phyloP scores from a whole-genome alignment of 768 basidiomycete species.

The Candolleomyces eurysporus region DNA sequence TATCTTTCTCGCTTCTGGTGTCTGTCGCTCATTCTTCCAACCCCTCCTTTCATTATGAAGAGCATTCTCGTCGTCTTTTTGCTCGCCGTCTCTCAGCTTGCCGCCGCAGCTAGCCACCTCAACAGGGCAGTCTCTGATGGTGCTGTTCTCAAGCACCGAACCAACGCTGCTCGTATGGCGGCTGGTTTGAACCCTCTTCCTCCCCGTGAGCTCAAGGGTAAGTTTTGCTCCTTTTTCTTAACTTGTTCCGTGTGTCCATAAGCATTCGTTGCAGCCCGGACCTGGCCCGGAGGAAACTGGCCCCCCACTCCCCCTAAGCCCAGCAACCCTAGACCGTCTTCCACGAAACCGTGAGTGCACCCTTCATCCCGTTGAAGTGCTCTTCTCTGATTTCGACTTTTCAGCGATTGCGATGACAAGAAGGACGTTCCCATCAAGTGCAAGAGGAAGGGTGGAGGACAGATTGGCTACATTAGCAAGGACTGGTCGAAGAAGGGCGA shows the following conservation, averaged over 20 bases:
- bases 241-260: not conserved
- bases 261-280: not conserved
- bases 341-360: constrained; percentile 2
- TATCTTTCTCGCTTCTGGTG: not conserved
- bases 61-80: constrained; percentile 6
- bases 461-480: constrained; percentile 6
- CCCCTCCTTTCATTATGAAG: not conserved
- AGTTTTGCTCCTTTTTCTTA: not conserved
- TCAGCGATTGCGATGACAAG: constrained; percentile 8
- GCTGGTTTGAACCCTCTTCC: constrained; percentile 5
- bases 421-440: constrained; percentile 7
- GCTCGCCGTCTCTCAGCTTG: constrained; percentile 7
- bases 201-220: constrained; percentile 1
- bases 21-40: not conserved
- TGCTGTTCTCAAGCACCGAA: constrained; percentile 3
- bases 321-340: not conserved
- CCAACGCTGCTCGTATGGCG: constrained; percentile 12
- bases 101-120: constrained; percentile 1
- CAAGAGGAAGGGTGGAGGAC: constrained; percentile 4
- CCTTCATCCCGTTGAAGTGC: not conserved
- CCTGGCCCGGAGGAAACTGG: not conserved
- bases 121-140: not conserved
- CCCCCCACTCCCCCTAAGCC: constrained; percentile 5
- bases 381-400: not conserved
- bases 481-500: constrained; percentile 7